A percentile compares a stretch with the other conserved stretches of the same genome.
These are phyloP conservation scores for Ophiostoma australiae DNA, from an alignment of 2,329 filamentous ascomycete species.

Conservation along the genomic window DNA sequence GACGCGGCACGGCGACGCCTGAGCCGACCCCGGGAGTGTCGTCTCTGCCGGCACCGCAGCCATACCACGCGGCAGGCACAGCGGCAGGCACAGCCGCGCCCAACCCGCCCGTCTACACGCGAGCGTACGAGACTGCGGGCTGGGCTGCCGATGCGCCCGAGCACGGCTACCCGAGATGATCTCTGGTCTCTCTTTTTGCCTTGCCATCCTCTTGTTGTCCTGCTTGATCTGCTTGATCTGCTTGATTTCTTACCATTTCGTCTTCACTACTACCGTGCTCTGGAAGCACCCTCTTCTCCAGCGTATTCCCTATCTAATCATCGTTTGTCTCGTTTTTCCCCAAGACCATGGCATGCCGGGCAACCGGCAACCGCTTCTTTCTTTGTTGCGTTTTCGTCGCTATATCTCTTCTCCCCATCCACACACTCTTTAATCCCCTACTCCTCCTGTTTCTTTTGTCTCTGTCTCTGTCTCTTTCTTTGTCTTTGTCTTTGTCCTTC, in stretches of 20 bases:
- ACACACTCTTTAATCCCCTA: neutral
- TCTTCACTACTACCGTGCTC: neutral
- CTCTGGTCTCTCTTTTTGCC: neutral
- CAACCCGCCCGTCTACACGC: constrained; percentile 23
- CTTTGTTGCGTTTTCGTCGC: neutral
- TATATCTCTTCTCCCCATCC: neutral
- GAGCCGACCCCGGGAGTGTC: constrained; percentile 19
- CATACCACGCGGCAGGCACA: constrained; percentile 3
- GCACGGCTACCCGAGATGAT: neutral
- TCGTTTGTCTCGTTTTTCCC: neutral
- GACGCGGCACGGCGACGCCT: constrained; percentile 20
- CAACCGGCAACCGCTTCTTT: neutral
- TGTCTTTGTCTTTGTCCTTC: neutral
- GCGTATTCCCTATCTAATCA: neutral
- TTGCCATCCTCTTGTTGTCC: neutral
- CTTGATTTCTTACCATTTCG: neutral
- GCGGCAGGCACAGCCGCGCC: too few relatives aligned
- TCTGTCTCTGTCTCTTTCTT: neutral
- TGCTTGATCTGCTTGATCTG: too few relatives aligned
- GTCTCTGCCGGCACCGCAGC: constrained; percentile 17
- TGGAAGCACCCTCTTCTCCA: constrained; percentile 13
- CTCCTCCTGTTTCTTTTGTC: constrained; percentile 4
- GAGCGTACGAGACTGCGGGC: constrained; percentile 27
- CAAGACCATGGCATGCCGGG: neutral
- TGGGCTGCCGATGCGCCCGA: constrained; percentile 22